Evolutionary conservation across 352 stramenopile genomes (phyloP), one percentile per base, ranked within the genome.

Genomic region (Globisporangium cystogenes): DNA sequence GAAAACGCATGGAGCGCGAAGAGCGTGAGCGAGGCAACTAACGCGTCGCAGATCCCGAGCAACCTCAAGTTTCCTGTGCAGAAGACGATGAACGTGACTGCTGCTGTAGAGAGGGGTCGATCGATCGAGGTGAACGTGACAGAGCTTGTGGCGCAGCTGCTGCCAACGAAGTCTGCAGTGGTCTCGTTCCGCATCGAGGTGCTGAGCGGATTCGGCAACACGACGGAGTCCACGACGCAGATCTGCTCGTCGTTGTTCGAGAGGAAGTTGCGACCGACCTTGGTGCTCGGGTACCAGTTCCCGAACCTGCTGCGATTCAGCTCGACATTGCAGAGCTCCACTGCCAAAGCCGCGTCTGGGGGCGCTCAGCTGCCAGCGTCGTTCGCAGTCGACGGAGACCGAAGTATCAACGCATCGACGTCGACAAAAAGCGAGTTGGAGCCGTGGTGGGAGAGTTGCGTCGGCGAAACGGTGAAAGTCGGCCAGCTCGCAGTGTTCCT

Each of bases 241-340:
- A 45, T 89, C 5, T 89, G 78, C 31, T 87, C 78, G 7, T 89
- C 78, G 0, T 31, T 71, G 12, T 89, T 89, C 54, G 78, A 83
- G 27, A 60, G 74, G 14, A 67, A 67, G 7, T 49, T 92, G 1
- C 64, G 70, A 8, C 81, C 81, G 6, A 53, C 61, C 6, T 49
- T 92, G 0, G 45, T 62, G 24, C 16, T 88, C 14, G 57, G 44
- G 1, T 90, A 82, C 35, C 15, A 44, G 7, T 84, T 86, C 20
- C 67, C 70, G 0, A 88, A 86, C 26, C 35, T 78, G 6, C 48
- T 89, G 5, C 43, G 12, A 4, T 20, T 4, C 15, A 53, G 27
- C 35, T 51, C 3, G 39, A 33, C 16, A 39, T 57, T 26, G 3
- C 81, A 91, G 35, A 86, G 74, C 31, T 79, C 72, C 1, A 78